phyloP scores from a whole-genome alignment of 768 basidiomycete species.

The Amylocystis lapponica region DNA sequence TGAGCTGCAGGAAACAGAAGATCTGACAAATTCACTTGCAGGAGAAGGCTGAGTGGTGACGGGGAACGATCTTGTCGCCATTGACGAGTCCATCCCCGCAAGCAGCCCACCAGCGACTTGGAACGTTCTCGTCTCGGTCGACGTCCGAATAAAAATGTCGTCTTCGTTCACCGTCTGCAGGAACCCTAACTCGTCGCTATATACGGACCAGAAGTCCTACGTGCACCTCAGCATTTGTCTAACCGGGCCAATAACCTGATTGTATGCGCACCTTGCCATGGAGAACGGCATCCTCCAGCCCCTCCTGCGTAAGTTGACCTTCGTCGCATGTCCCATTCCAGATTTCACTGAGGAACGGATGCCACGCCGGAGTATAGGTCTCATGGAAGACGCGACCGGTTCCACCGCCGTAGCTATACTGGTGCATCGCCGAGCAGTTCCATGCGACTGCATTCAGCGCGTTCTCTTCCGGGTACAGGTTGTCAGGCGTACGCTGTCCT shows the following conservation, averaged over 20 bases:
- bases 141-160: conserved; percentile 39
- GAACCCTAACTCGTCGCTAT: conserved; percentile 32
- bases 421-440: conserved; percentile 34
- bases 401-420: conserved; percentile 35
- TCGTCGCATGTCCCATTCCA: conserved; percentile 46
- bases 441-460: conserved; percentile 34
- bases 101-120: conserved; percentile 42
- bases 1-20: not conserved
- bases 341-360: conserved; percentile 38
- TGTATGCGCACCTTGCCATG: conserved; percentile 38
- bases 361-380: conserved; percentile 32
- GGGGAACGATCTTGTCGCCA: conserved; percentile 28
- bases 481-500: conserved; percentile 42
- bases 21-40: conserved; percentile 19
- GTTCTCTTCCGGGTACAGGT: conserved; percentile 39
- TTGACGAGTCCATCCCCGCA: conserved; percentile 37
- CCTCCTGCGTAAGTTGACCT: conserved; percentile 42
- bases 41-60: conserved; percentile 38
- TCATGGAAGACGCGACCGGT: conserved; percentile 35
- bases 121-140: conserved; percentile 41
- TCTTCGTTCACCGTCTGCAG: conserved; percentile 27
- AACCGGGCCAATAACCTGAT: not conserved
- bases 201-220: conserved; percentile 46
- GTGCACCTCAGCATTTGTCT: not conserved
- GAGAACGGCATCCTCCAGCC: conserved; percentile 35